These are phyloP conservation scores for Stemphylium vesicarium DNA, from an alignment of 2,329 filamentous ascomycete genomes.

Conservation along the genomic window DNA sequence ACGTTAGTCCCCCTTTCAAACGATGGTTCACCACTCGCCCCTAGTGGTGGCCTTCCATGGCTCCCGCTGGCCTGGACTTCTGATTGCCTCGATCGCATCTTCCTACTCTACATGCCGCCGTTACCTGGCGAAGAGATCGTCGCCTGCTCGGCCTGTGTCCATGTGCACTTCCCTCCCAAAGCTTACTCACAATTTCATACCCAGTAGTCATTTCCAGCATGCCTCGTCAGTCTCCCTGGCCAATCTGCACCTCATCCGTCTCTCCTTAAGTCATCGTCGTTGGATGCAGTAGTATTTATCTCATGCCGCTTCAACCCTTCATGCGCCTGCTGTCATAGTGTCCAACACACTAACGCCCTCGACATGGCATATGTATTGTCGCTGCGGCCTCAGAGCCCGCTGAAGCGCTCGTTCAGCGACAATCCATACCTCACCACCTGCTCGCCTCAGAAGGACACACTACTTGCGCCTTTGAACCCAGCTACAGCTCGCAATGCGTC, in stretches of 20 bases:
- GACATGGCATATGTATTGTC: constrained; percentile 51
- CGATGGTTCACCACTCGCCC: constrained; percentile 10
- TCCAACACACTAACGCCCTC: constrained; percentile 17
- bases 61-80: constrained; percentile 20
- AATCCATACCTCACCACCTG: constrained; percentile 45
- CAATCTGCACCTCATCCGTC: constrained; percentile 24
- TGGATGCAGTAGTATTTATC: constrained; percentile 48
- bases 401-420: constrained; percentile 53
- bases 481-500: constrained; percentile 44
- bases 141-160: constrained; percentile 12
- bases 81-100: constrained; percentile 21
- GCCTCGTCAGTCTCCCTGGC: constrained; percentile 14
- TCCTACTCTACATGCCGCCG: constrained; percentile 21
- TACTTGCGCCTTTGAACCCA: constrained; percentile 34
- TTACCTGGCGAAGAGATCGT: constrained; percentile 6
- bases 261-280: constrained; percentile 38
- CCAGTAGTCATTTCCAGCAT: constrained; percentile 18
- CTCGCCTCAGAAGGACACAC: constrained; percentile 39
- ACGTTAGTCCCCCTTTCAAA: constrained; percentile 1
- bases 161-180: constrained; percentile 30
- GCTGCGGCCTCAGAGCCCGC: constrained; percentile 47
- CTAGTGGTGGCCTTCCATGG: constrained; percentile 13
- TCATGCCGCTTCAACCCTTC: constrained; percentile 38
- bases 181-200: constrained; percentile 20
- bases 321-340: constrained; percentile 31